Evolutionary conservation across 2,329 filamentous ascomycete species (phyloP), one percentile per base, ranked within the genome.

Genomic region (Colletotrichum trifolii): DNA sequence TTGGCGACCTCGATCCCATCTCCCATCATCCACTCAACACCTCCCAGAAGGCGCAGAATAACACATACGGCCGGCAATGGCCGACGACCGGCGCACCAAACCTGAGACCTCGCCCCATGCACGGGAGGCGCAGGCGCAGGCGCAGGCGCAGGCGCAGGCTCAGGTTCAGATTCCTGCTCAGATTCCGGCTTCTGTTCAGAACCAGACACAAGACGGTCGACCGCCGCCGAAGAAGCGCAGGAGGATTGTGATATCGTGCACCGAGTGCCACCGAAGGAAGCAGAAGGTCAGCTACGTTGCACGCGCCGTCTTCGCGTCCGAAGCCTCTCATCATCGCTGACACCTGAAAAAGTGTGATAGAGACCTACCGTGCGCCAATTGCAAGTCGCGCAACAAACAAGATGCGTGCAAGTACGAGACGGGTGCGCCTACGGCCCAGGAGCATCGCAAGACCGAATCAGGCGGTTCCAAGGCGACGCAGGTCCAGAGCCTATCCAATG

Each of bases 261-360:
- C 83, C 10, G 87, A 90, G 72, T 90, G 87, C 69, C 87, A 89
- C 74, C 80, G 87, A 66, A 81, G 87, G 65, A 90, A 90, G 72
- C 86, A 88, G 72, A 87, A 87, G 80, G 84, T 58, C 60, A 47
- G 25, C 58, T 40, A 33, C 5, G 38, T 15, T 17, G 15, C 39
- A 55, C 34, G 25, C 53, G 55, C 7, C 55, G 34, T 5, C 35
- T 17, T 15, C 46, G 25, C 35, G 9, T 11, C 40, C 40, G 7
- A 25, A 9, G 12, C 52, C 39, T 36, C 12, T n/a, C 13, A 43
- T 36, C 13, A 54, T 59, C 40, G 53, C 54, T 63, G 46, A 63
- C 54, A 43, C 38, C 15, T 9, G 65, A 68, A 60, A 58, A 67
- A 87, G 82, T 89, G 87, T 73, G 86, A 89, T 71, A 82, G 87